These are phyloP conservation scores for Magnolia officinalis DNA, from an alignment of 164 flowering plant species.

Conservation along the genomic window DNA sequence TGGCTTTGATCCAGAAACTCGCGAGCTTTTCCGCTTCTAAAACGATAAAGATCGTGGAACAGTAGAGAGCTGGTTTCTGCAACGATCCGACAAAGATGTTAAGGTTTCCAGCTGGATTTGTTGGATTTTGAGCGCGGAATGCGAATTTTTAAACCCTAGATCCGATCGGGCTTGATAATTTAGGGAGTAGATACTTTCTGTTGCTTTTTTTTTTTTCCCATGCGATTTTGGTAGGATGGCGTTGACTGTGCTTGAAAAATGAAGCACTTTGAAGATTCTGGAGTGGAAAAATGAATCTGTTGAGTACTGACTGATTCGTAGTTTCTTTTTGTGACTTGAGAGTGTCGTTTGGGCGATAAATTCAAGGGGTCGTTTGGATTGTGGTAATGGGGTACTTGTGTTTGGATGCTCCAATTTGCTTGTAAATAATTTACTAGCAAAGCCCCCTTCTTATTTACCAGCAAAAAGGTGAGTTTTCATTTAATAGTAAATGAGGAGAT, in stretches of 20 bases:
- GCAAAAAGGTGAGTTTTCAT: too few relatives aligned
- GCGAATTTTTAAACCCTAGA: not conserved
- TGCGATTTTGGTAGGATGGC: not conserved
- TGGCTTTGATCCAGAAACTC: constrained; percentile 1
- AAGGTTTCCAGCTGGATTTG: not conserved
- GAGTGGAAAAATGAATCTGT: not conserved
- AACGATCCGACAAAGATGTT: not conserved
- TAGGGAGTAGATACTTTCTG: not conserved
- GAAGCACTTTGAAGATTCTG: not conserved
- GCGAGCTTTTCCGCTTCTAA: not conserved
- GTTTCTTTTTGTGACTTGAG: not conserved
- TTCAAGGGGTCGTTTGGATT: too few relatives aligned
- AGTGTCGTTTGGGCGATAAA: not conserved
- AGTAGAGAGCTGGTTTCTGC: not conserved
- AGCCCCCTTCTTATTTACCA: too few relatives aligned
- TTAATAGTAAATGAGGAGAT: too few relatives aligned
- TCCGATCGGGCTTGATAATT: not conserved
- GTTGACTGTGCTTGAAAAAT: not conserved
- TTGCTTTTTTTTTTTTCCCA: not conserved
- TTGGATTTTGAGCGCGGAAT: not conserved
- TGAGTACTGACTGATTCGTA: not conserved
- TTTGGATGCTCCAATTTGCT: too few relatives aligned
- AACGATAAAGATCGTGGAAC: not conserved
- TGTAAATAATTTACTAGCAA: too few relatives aligned
- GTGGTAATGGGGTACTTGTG: too few relatives aligned